Conservation (phyloP, 371 early-diverging fungal species). For the Saksenaea oblongispora region DNA sequence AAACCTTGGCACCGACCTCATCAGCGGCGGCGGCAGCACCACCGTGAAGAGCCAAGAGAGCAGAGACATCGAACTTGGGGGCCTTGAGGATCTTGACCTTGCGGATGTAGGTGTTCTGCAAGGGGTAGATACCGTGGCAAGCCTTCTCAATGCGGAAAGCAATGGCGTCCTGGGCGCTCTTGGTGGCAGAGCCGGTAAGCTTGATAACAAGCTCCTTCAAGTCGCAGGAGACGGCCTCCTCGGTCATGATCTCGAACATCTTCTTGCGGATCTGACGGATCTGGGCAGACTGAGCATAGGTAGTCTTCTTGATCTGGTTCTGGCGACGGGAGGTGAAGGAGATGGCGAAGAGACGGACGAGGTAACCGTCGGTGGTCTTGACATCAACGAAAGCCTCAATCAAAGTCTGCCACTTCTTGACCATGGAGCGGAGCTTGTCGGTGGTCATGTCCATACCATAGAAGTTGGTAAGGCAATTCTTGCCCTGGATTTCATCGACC, state of each 20-base stretch:
- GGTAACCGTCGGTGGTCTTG: constrained; percentile 99
- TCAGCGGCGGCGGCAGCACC: constrained; percentile 72
- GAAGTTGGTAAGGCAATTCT: constrained; percentile 99
- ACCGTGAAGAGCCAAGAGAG: constrained; percentile 97
- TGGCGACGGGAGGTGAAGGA: constrained; percentile 98
- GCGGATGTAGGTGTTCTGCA: constrained; percentile 97
- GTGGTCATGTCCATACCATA: constrained; percentile 99
- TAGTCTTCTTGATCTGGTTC: constrained; percentile 98
- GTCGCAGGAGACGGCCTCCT: constrained; percentile 90
- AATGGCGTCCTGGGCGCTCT: constrained; percentile 69
- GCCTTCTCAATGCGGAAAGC: constrained; percentile 98
- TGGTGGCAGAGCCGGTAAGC: constrained; percentile 73
- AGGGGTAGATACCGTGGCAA: constrained; percentile 97
- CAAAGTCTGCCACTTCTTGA: constrained; percentile 99
- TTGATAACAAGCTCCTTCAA: constrained; percentile 97
- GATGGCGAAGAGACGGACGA: constrained; percentile 97
- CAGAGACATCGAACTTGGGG: constrained; percentile 94
- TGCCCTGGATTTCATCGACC: constrained; percentile 98
- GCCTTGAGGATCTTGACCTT: constrained; percentile 99
- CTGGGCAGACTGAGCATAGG: constrained; percentile 97
- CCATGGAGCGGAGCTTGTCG: constrained; percentile 99
- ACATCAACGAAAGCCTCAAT: constrained; percentile 99
- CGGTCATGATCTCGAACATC: constrained; percentile 98
- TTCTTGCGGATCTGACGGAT: constrained; percentile 99
- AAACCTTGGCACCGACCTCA: constrained; percentile 77